Percentiles rank a stretch among this genome's conserved stretches.
Conservation (phyloP, 768 basidiomycete species). For the Boletellus sp. region DNA sequence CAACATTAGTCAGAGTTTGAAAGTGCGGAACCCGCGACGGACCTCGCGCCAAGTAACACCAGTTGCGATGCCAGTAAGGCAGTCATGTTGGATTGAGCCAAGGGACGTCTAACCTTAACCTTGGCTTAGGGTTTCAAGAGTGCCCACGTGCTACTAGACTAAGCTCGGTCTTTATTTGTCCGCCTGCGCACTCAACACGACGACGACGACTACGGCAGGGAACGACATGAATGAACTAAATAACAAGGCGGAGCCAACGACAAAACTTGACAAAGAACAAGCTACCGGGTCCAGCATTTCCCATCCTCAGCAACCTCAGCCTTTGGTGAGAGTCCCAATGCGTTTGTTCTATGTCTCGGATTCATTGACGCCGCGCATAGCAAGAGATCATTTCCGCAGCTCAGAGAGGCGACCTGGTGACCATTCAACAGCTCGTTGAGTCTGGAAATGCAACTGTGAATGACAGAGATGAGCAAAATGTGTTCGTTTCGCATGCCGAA, state of each 20-base stretch:
- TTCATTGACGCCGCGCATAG: slow-evolving; percentile 19
- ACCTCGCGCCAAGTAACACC: slow-evolving; percentile 20
- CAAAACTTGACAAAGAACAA: slow-evolving; percentile 23
- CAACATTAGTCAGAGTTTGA: slow-evolving; percentile 1
- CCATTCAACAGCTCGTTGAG: slow-evolving; percentile 63
- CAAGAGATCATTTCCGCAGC: slow-evolving; percentile 77
- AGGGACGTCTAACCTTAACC: slow-evolving; percentile 28
- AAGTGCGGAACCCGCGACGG: background rate
- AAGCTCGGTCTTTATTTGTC: slow-evolving; percentile 5
- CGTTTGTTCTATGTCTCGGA: background rate
- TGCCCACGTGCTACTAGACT: slow-evolving; percentile 9
- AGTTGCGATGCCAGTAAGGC: slow-evolving; percentile 13
- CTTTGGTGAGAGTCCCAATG: slow-evolving; percentile 16
- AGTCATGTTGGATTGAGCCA: slow-evolving; percentile 9
- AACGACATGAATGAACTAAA: slow-evolving; percentile 31
- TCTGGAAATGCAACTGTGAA: slow-evolving; percentile 67
- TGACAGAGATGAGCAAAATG: slow-evolving; percentile 85
- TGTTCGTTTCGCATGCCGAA: slow-evolving; percentile 33
- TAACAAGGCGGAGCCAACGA: slow-evolving; percentile 29
- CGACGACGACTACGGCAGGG: slow-evolving; percentile 16
- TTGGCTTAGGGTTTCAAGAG: slow-evolving; percentile 23
- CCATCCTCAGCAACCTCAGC: slow-evolving; percentile 20
- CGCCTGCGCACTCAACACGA: background rate
- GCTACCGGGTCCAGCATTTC: slow-evolving; percentile 28
- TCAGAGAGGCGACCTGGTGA: slow-evolving; percentile 76